These are phyloP conservation scores for Colletotrichum sp. DNA, from an alignment of 2,329 filamentous ascomycete genomes.

Conservation along the genomic window DNA sequence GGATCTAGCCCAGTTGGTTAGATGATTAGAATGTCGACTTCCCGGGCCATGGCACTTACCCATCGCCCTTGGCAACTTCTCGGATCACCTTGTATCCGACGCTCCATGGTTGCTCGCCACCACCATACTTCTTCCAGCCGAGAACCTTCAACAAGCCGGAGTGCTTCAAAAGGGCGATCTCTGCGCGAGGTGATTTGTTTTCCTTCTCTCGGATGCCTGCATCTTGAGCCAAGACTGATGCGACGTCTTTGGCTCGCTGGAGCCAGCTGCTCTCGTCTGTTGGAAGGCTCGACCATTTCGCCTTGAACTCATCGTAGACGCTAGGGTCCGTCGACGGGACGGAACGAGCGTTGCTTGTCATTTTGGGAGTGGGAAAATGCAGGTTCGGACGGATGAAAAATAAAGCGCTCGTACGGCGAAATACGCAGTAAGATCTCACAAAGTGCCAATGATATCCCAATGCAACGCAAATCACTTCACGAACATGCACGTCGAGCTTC, in stretches of 20 bases:
- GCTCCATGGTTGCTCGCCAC: constrained; percentile 48
- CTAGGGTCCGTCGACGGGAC: constrained; percentile 35
- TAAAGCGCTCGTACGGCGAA: fast-evolving
- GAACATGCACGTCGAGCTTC: not conserved
- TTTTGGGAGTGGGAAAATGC: not conserved
- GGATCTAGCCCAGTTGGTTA: constrained; percentile 38
- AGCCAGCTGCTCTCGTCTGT: constrained; percentile 38
- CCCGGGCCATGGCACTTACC: constrained; percentile 36
- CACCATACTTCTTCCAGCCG: constrained; percentile 43
- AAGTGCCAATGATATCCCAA: not conserved
- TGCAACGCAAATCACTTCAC: fast-evolving
- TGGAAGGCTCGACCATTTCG: constrained; percentile 39
- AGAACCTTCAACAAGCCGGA: constrained; percentile 43
- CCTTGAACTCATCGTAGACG: constrained; percentile 40
- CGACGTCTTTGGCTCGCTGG: constrained; percentile 42
- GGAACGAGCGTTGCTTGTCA: constrained; percentile 16
- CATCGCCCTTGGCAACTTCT: constrained; percentile 68
- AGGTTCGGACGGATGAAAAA: not conserved
- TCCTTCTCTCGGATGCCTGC: constrained; percentile 38
- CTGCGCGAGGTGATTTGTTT: constrained; percentile 44
- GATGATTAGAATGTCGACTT: not conserved
- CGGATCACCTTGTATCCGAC: constrained; percentile 64
- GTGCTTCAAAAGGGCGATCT: constrained; percentile 45
- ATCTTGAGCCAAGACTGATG: constrained; percentile 36
- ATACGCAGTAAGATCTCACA: not conserved